Evolutionary conservation across 768 basidiomycete genomes (phyloP).

Genomic region (Termitomyces sp.): DNA sequence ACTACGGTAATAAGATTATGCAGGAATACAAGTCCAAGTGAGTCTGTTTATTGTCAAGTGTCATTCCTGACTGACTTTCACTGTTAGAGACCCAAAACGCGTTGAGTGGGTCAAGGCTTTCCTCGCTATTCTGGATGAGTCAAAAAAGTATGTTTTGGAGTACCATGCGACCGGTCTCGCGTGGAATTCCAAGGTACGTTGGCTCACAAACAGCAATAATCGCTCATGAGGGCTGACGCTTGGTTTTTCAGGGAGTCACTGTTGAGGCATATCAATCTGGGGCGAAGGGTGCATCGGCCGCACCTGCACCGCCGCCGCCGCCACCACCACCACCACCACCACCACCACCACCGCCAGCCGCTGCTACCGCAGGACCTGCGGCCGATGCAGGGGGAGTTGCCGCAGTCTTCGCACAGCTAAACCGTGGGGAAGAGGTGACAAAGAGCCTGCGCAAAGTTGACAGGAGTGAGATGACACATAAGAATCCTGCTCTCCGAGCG

Average conservation of each 20-base stretch:
- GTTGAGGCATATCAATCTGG: constrained; percentile 47
- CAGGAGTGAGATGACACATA: constrained; percentile 97
- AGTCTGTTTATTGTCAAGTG: constrained; percentile 17
- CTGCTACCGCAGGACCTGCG: constrained; percentile 34
- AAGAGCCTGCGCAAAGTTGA: constrained; percentile 91
- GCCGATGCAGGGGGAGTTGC: constrained; percentile 51
- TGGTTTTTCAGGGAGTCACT: constrained; percentile 42
- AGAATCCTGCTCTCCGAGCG: constrained; percentile 87
- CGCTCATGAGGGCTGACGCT: neutral
- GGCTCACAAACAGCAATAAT: neutral
- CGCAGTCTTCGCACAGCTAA: constrained; percentile 87
- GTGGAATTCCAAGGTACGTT: constrained; percentile 80
- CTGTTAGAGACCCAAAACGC: constrained; percentile 73
- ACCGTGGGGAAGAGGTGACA: constrained; percentile 86
- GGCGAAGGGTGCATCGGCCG: constrained; percentile 23
- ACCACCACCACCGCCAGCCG: constrained; percentile 37
- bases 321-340: constrained; percentile 56
- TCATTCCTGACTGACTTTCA: constrained; percentile 2
- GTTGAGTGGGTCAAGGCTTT: constrained; percentile 84
- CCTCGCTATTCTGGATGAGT: constrained; percentile 64
- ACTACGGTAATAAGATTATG: constrained; percentile 86
- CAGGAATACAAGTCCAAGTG: constrained; percentile 94
- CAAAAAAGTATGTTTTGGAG: constrained; percentile 79
- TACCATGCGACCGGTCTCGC: constrained; percentile 80
- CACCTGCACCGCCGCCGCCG: constrained; percentile 50